Evolutionary conservation across 495 filamentous ascomycete species (phyloP).

Genomic region (Neurospora sp.): DNA sequence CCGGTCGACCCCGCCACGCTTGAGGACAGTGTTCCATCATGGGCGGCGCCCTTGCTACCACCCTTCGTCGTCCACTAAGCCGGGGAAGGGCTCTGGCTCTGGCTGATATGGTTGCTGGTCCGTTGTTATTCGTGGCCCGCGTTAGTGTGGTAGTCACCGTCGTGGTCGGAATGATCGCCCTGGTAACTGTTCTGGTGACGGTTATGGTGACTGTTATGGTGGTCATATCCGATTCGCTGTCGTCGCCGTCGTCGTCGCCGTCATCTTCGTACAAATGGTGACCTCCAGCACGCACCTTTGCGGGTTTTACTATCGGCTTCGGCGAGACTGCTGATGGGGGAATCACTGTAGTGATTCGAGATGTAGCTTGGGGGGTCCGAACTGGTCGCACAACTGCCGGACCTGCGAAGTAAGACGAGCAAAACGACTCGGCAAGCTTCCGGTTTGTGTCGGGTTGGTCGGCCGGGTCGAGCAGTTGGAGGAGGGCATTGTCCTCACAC

Average conservation of each 20-base stretch:
- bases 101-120: background rate
- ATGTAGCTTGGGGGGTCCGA: background rate
- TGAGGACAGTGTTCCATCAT: background rate
- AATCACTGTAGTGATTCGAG: background rate
- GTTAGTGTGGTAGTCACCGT: background rate
- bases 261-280: background rate
- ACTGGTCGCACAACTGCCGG: background rate
- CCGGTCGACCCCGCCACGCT: background rate
- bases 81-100: background rate
- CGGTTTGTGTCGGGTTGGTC: background rate
- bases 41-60: background rate
- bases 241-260: background rate
- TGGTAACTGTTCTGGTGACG: background rate
- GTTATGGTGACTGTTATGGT: background rate
- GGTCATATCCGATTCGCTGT: background rate
- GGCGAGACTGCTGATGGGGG: background rate
- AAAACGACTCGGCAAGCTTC: background rate
- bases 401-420: background rate
- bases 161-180: background rate
- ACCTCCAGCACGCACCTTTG: background rate
- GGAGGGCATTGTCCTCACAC: background rate
- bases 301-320: background rate
- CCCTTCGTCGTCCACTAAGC: background rate
- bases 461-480: background rate
- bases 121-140: background rate